Percentiles rank a stretch among this genome's conserved stretches.
Conservation (phyloP, 129 eudicot genomes). For the Heracleum sosnowskyi region DNA sequence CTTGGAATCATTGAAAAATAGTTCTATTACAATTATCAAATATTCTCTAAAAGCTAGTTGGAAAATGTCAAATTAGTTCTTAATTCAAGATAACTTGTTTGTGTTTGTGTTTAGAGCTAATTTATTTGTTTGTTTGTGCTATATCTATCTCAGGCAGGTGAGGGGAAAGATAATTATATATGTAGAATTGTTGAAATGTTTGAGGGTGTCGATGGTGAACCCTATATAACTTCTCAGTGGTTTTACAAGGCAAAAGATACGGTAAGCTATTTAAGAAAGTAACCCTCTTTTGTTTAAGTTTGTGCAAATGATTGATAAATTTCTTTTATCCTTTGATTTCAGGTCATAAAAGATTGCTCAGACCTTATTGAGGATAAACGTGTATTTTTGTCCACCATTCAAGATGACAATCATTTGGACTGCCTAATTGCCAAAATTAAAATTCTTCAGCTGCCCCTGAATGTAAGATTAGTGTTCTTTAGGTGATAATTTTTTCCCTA, state of each 20-base stretch:
- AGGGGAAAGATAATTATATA: conserved; percentile 42
- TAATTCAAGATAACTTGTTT: background rate
- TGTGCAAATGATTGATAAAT: background rate
- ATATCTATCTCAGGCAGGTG: conserved; percentile 38
- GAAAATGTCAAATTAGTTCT: too few relatives aligned
- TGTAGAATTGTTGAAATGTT: conserved; percentile 72
- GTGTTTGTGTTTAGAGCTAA: background rate
- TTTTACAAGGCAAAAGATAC: conserved; percentile 72
- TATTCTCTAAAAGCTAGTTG: background rate
- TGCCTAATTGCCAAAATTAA: conserved; percentile 55
- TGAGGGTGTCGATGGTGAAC: conserved; percentile 47
- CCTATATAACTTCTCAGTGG: conserved; percentile 69
- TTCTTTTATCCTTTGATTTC: conserved; percentile 4
- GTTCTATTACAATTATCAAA: background rate
- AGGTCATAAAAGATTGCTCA: conserved; percentile 47
- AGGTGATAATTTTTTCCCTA: background rate
- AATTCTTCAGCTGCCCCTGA: conserved; percentile 36
- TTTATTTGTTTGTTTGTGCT: background rate
- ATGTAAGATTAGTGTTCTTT: conserved; percentile 30
- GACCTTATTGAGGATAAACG: conserved; percentile 43
- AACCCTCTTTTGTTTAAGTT: background rate
- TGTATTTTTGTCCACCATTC: conserved; percentile 56
- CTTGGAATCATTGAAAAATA: background rate
- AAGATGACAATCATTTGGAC: conserved; percentile 70
- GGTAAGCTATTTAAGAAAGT: conserved; percentile 13